Conservation (phyloP, 2,329 filamentous ascomycete species). For the Alternaria ventricosa region DNA sequence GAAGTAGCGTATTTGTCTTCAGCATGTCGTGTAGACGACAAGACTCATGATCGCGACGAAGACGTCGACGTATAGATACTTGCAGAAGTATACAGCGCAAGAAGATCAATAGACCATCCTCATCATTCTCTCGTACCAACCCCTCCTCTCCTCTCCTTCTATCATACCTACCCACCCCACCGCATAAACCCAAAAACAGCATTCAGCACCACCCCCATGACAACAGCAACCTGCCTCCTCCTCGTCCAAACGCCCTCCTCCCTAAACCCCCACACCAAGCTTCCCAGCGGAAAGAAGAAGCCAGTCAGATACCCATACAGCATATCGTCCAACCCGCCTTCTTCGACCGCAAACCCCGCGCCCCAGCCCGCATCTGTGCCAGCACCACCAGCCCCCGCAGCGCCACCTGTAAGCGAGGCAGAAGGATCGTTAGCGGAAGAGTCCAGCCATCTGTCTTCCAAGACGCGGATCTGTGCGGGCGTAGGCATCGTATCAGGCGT, state of each 20-base stretch:
- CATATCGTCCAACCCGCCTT: conserved; percentile 79
- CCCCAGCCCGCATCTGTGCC: conserved; percentile 55
- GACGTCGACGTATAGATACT: too few species aligned
- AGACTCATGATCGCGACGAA: background rate
- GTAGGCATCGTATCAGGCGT: conserved; percentile 90
- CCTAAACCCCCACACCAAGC: conserved; percentile 81
- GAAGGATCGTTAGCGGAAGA: conserved; percentile 55
- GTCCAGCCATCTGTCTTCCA: conserved; percentile 94
- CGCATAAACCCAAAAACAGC: conserved; percentile 75
- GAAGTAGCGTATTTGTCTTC: too few species aligned
- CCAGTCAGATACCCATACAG: conserved; percentile 88
- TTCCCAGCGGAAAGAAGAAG: conserved; percentile 93
- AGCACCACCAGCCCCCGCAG: conserved; percentile 35
- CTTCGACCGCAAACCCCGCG: conserved; percentile 60
- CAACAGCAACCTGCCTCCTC: conserved; percentile 84
- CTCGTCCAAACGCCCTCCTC: conserved; percentile 88
- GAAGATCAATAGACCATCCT: too few species aligned
- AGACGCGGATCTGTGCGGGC: conserved; percentile 72
- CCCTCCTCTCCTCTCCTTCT: too few species aligned
- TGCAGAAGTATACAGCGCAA: too few species aligned
- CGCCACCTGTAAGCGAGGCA: conserved; percentile 36
- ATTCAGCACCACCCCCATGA: conserved; percentile 83
- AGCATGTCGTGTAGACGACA: background rate
- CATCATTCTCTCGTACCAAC: too few species aligned
- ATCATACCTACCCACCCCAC: conserved; percentile 52